Percentiles rank a stretch among this genome's conserved stretches.
Conservation (phyloP, 78 protist genomes). For the Dictyostelium brefeldianum region DNA sequence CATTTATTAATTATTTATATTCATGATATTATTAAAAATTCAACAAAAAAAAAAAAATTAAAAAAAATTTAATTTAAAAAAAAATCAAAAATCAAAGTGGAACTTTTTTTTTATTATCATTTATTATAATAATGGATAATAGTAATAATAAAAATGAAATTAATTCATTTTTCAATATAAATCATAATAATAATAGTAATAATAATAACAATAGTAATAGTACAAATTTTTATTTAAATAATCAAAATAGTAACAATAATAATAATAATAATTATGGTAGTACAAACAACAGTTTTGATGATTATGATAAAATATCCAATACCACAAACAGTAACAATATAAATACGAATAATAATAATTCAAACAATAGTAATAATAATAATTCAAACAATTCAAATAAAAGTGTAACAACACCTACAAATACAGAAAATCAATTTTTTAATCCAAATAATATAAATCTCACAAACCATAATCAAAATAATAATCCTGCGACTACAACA, state of each 20-base stretch:
- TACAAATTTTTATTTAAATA: neutral
- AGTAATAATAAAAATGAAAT: neutral
- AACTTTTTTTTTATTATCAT: too few relatives aligned
- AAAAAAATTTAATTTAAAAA: too few relatives aligned
- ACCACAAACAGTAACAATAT: neutral
- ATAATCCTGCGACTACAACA: neutral
- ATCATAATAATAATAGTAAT: neutral
- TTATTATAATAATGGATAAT: neutral
- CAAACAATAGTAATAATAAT: neutral
- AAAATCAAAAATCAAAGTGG: too few relatives aligned
- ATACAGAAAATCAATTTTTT: neutral
- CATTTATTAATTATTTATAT: too few relatives aligned
- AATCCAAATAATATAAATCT: neutral
- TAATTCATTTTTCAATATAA: neutral
- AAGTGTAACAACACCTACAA: neutral
- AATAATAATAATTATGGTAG: neutral
- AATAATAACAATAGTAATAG: neutral
- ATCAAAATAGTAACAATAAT: too few relatives aligned
- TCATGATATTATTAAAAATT: too few relatives aligned
- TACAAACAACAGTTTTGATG: neutral
- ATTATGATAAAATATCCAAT: slow-evolving; percentile 4
- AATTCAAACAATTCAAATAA: neutral
- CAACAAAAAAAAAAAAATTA: too few relatives aligned
- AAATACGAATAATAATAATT: neutral
- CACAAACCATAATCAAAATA: neutral